A percentile compares a stretch with the other conserved stretches of the same genome.
These are phyloP conservation scores for Dalbergia oliveri DNA, from an alignment of 306 rosid species.

Conservation along the genomic window DNA sequence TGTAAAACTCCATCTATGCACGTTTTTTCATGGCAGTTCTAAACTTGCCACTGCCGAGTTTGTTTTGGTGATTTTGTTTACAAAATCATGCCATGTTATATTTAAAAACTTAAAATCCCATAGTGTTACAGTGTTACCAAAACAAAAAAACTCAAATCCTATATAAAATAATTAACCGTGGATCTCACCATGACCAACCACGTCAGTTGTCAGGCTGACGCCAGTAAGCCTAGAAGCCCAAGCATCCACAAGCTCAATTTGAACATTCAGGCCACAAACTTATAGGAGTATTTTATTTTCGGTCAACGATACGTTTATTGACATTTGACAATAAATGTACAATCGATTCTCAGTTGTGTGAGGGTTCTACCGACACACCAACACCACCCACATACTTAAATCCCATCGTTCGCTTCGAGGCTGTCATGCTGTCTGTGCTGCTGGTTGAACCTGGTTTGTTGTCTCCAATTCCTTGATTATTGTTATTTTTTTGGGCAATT, in stretches of 20 bases:
- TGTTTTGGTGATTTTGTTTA: too few relatives aligned
- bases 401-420: not conserved
- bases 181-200: not conserved
- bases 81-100: too few relatives aligned
- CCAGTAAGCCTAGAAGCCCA: not conserved
- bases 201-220: not conserved
- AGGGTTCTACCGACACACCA: not conserved
- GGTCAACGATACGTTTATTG: not conserved
- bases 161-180: too few relatives aligned
- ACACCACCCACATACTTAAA: not conserved
- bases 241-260: not conserved
- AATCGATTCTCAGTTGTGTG: not conserved
- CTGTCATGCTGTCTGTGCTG: not conserved
- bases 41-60: too few relatives aligned
- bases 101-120: too few relatives aligned
- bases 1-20: too few relatives aligned
- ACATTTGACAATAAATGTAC: not conserved
- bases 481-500: too few relatives aligned
- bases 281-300: not conserved
- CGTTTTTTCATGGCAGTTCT: too few relatives aligned
- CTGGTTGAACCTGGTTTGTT: slow-evolving; percentile 39
- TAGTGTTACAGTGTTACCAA: too few relatives aligned
- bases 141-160: too few relatives aligned
- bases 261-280: not conserved
- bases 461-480: not conserved